These are phyloP conservation scores for Allomyces arbusculus DNA, from an alignment of 192 early-diverging fungal species.

Conservation along the genomic window DNA sequence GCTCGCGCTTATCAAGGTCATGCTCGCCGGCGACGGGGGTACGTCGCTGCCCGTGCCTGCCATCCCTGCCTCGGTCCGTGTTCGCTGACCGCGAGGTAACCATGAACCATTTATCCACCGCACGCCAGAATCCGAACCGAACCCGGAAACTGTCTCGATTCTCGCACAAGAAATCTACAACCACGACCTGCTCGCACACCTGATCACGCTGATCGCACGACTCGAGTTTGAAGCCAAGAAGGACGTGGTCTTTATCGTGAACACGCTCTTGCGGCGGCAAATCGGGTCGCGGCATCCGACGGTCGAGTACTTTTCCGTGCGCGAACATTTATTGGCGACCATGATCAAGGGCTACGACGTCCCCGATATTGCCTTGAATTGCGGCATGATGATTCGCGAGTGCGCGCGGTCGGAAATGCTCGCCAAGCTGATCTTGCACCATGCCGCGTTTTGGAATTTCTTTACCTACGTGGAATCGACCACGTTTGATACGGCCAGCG, in stretches of 20 bases:
- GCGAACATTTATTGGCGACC: conserved; percentile 61
- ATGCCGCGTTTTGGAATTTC: conserved; percentile 77
- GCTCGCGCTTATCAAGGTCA: conserved; percentile 74
- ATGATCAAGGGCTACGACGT: conserved; percentile 79
- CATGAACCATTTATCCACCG: neutral
- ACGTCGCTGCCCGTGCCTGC: conserved; percentile 5
- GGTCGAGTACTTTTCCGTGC: conserved; percentile 75
- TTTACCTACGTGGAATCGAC: conserved; percentile 89
- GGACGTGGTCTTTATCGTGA: conserved; percentile 94
- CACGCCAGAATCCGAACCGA: conserved; percentile 50
- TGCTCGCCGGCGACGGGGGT: conserved; percentile 89
- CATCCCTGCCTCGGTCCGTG: neutral
- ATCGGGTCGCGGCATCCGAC: conserved; percentile 89
- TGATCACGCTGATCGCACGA: conserved; percentile 72
- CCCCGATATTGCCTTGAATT: conserved; percentile 88
- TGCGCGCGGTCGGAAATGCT: conserved; percentile 86
- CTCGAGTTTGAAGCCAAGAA: conserved; percentile 88
- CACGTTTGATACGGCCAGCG: conserved; percentile 95
- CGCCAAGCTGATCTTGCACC: conserved; percentile 63
- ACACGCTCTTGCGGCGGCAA: conserved; percentile 82
- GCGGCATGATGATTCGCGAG: conserved; percentile 92
- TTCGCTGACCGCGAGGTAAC: conserved; percentile 1
- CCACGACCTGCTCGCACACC: conserved; percentile 65
- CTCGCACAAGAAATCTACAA: conserved; percentile 90
- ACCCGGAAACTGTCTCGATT: conserved; percentile 78